These are phyloP conservation scores for Ceratocystis harringtonii DNA, from an alignment of 2,329 filamentous ascomycete species.

Conservation along the genomic window DNA sequence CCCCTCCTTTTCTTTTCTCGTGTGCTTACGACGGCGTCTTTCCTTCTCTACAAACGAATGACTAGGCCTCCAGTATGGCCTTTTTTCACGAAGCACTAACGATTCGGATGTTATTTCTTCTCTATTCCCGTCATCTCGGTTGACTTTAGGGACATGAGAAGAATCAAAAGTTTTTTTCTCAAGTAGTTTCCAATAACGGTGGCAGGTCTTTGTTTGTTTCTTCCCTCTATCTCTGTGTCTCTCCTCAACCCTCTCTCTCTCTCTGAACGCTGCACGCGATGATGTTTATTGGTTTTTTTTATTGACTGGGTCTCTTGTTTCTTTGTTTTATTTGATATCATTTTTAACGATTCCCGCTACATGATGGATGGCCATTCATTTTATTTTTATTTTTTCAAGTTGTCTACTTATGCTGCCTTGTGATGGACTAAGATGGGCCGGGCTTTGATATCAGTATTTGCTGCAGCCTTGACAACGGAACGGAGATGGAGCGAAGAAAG, in stretches of 20 bases:
- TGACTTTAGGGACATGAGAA: background rate
- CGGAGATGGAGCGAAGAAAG: no score
- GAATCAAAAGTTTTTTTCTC: constrained; percentile 14
- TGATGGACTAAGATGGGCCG: background rate
- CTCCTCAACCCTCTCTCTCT: constrained; percentile 5
- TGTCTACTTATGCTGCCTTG: constrained; percentile 3
- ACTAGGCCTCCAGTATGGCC: constrained; percentile 6
- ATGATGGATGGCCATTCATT: constrained; percentile 8
- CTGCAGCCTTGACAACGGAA: no score
- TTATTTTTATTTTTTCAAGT: background rate
- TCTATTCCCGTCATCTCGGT: background rate
- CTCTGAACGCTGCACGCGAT: constrained; percentile 5
- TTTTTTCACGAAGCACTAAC: constrained; percentile 10
- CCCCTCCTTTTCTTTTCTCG: constrained; percentile 3
- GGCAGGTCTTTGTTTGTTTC: constrained; percentile 15
- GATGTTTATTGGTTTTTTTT: constrained; percentile 6
- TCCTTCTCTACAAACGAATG: constrained; percentile 10
- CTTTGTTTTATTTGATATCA: constrained; percentile 14
- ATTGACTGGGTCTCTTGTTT: constrained; percentile 9
- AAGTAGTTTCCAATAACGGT: constrained; percentile 11
- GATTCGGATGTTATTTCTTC: constrained; percentile 12
- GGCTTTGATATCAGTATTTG: background rate
- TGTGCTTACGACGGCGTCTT: constrained; percentile 6
- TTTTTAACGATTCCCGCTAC: constrained; percentile 10
- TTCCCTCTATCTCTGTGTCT: constrained; percentile 7